Percentiles rank a stretch among this genome's conserved stretches.
Evolutionary conservation across 1,284 basidiomycete genomes (phyloP).

Genomic region (Puccinia horiana): DNA sequence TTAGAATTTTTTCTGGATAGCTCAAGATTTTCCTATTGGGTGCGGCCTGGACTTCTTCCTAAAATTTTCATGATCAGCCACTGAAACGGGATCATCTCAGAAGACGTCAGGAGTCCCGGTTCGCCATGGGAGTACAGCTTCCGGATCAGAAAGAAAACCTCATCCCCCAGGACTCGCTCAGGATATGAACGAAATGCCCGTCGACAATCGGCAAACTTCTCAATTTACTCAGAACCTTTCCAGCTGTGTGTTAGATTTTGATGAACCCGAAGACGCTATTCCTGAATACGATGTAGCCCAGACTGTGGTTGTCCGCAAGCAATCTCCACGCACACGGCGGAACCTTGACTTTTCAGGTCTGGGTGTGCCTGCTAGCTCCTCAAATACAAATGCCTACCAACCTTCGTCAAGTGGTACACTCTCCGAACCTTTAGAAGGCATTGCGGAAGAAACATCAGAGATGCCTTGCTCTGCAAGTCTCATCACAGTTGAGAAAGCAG

Average conservation of each 20-base stretch:
- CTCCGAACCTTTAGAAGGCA: slow-evolving; percentile 11
- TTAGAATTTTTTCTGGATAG: neutral
- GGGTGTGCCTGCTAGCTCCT: slow-evolving; percentile 51
- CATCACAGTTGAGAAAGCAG: slow-evolving; percentile 86
- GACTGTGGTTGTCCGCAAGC: slow-evolving; percentile 67
- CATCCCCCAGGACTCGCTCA: neutral
- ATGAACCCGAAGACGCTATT: neutral
- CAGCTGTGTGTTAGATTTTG: neutral
- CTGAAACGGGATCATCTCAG: neutral
- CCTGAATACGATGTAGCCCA: slow-evolving; percentile 83
- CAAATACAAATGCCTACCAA: neutral
- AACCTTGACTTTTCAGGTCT: slow-evolving; percentile 52
- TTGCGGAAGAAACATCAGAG: slow-evolving; percentile 16
- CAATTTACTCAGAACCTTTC: neutral
- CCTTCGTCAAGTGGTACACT: neutral
- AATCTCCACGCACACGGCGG: slow-evolving; percentile 76
- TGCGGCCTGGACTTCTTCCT: neutral
- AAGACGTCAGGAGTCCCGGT: neutral
- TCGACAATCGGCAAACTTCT: neutral
- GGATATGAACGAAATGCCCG: neutral
- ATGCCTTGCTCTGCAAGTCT: slow-evolving; percentile 72
- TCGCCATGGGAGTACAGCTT: slow-evolving; percentile 13
- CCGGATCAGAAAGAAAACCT: neutral
- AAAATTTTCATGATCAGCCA: neutral
- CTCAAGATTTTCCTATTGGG: neutral